Conservation (phyloP, 306 rosid species). For the Echinosophora koreensis region DNA sequence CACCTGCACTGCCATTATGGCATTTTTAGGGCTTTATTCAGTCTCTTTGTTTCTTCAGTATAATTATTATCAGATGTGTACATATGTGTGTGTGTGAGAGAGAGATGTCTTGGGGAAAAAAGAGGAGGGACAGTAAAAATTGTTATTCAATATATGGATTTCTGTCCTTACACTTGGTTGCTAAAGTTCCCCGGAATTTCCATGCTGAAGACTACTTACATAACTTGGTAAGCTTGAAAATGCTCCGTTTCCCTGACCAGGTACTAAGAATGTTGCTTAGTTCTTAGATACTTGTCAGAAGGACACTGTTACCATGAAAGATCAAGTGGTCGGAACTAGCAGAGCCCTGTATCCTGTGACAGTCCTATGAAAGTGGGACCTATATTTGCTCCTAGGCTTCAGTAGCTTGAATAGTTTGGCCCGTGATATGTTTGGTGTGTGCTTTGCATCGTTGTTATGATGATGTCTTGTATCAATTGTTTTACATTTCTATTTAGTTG, state of each 20-base stretch:
- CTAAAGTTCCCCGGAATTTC: slow-evolving; percentile 1
- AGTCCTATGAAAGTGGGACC: slow-evolving; percentile 32
- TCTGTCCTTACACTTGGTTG: slow-evolving; percentile 20
- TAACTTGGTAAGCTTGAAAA: slow-evolving; percentile 18
- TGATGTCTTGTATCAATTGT: not conserved
- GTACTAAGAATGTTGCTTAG: slow-evolving; percentile 3
- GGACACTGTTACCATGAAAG: not conserved
- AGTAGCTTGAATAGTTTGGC: slow-evolving; percentile 26
- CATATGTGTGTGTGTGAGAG: not conserved
- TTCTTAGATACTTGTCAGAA: not conserved
- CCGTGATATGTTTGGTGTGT: slow-evolving; percentile 20
- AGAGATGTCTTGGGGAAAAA: not conserved
- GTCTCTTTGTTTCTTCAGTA: slow-evolving; percentile 30
- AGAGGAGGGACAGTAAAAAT: slow-evolving; percentile 21
- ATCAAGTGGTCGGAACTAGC: slow-evolving; percentile 16
- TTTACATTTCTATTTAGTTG: slow-evolving; percentile 21
- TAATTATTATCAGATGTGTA: slow-evolving; percentile 20
- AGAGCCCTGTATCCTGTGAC: slow-evolving; percentile 4
- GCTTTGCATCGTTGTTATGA: not conserved
- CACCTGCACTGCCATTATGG: not conserved
- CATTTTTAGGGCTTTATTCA: slow-evolving; percentile 24
- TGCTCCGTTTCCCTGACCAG: slow-evolving; percentile 24
- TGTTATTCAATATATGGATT: slow-evolving; percentile 17
- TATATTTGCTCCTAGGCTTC: slow-evolving; percentile 33
- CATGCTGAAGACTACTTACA: slow-evolving; percentile 5